phyloP scores from a whole-genome alignment of 805 yeast genomes.

The Wickerhamomyces bovis region DNA sequence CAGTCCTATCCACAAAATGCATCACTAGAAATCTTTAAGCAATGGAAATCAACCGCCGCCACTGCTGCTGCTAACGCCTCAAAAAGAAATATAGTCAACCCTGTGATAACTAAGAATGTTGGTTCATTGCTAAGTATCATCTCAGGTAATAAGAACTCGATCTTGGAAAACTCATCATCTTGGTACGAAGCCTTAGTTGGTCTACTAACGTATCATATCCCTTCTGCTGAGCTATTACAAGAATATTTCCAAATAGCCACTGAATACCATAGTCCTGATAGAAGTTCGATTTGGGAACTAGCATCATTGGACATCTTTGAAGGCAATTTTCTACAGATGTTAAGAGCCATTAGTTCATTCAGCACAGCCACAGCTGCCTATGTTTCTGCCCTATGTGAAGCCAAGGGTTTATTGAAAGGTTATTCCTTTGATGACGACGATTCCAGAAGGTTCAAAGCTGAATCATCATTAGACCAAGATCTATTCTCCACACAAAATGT shows the following conservation, averaged over 20 bases:
- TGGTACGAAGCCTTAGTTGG: slow-evolving; percentile 69
- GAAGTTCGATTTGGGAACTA: slow-evolving; percentile 43
- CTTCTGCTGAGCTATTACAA: slow-evolving; percentile 34
- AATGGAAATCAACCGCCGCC: slow-evolving; percentile 30
- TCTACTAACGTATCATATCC: slow-evolving; percentile 56
- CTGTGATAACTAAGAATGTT: slow-evolving; percentile 21
- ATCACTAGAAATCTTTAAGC: slow-evolving; percentile 25
- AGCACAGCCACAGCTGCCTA: slow-evolving; percentile 62
- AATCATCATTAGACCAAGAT: slow-evolving; percentile 20
- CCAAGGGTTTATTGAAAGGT: slow-evolving; percentile 49
- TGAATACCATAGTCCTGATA: slow-evolving; percentile 30
- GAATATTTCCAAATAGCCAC: slow-evolving; percentile 37
- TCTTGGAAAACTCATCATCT: slow-evolving; percentile 42
- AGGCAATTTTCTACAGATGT: slow-evolving; percentile 49
- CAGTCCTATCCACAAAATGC: slow-evolving; percentile 31
- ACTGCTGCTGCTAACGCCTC: slow-evolving; percentile 22
- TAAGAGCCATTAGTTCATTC: slow-evolving; percentile 52
- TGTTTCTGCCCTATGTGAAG: slow-evolving; percentile 54
- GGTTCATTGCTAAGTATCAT: slow-evolving; percentile 28
- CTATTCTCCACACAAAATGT: slow-evolving; percentile 31
- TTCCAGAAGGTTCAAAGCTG: slow-evolving; percentile 1
- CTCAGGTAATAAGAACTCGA: slow-evolving; percentile 37
- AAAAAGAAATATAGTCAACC: slow-evolving; percentile 12
- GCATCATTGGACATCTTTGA: slow-evolving; percentile 51
- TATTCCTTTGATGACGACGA: slow-evolving; percentile 27